Conservation (phyloP, 176 grass and related monocot species). For the Eragrostis nindensis region DNA sequence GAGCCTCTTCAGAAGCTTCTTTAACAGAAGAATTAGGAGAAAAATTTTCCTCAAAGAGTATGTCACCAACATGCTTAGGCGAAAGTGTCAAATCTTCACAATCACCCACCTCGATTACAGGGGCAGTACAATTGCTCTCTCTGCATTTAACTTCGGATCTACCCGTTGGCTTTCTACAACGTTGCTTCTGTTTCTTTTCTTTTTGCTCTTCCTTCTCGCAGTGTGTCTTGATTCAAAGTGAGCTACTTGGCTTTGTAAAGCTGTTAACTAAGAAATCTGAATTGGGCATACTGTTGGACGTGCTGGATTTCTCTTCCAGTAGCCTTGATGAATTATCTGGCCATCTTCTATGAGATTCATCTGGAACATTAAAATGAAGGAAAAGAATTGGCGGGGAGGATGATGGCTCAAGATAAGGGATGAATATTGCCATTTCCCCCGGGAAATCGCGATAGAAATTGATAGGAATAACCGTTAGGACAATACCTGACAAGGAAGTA, state of each 20-base stretch:
- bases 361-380: background rate
- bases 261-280: slow-evolving; percentile 59
- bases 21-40: slow-evolving; percentile 58
- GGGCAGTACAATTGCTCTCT: slow-evolving; percentile 26
- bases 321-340: slow-evolving; percentile 40
- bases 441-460: slow-evolving; percentile 6
- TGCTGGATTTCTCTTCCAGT: slow-evolving; percentile 22
- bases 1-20: slow-evolving; percentile 58
- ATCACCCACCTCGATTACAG: slow-evolving; percentile 36
- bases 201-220: slow-evolving; percentile 77
- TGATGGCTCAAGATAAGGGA: background rate
- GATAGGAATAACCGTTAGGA: slow-evolving; percentile 23
- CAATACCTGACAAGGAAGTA: slow-evolving; percentile 11
- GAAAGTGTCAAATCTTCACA: slow-evolving; percentile 54
- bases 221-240: slow-evolving; percentile 41
- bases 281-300: slow-evolving; percentile 45
- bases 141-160: slow-evolving; percentile 45
- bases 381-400: slow-evolving; percentile 12
- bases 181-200: slow-evolving; percentile 65
- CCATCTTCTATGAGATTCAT: slow-evolving; percentile 45
- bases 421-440: slow-evolving; percentile 14
- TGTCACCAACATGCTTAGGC: slow-evolving; percentile 52
- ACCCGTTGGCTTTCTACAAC: slow-evolving; percentile 39
- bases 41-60: slow-evolving; percentile 55
- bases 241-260: slow-evolving; percentile 48